Conservation (phyloP, 768 basidiomycete species). For the Suillus fuscotomentosus region DNA sequence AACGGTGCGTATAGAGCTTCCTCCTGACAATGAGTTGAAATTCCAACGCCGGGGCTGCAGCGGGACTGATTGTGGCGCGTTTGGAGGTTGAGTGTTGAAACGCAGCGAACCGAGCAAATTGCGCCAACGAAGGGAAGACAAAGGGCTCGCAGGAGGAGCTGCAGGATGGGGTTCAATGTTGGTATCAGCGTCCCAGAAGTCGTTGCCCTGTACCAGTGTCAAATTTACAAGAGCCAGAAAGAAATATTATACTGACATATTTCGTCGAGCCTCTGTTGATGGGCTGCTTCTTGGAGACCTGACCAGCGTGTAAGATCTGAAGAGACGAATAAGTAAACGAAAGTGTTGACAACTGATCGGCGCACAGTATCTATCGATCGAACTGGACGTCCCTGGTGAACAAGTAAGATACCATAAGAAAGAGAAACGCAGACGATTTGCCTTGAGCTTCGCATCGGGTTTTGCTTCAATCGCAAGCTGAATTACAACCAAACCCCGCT, state of each 20-base stretch:
- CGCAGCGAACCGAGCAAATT: background rate
- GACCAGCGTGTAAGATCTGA: background rate
- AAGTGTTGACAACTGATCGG: background rate
- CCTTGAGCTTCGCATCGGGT: background rate
- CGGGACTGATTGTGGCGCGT: background rate
- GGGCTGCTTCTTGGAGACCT: background rate
- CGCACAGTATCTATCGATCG: background rate
- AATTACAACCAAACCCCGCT: background rate
- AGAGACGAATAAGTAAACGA: background rate
- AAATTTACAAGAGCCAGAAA: background rate
- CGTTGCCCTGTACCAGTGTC: background rate
- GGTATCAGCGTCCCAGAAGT: background rate
- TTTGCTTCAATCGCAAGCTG: background rate
- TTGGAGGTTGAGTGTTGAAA: background rate
- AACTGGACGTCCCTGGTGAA: background rate
- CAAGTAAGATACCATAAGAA: background rate
- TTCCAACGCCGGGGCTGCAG: background rate
- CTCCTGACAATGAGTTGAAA: background rate
- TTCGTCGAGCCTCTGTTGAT: background rate
- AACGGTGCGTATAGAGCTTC: background rate
- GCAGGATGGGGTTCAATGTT: background rate
- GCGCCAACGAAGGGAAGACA: background rate
- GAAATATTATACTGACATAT: background rate
- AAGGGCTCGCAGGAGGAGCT: background rate
- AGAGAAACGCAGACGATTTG: too few relatives aligned